Conservation (phyloP, 805 yeast species). For the Myxozyma neotropica region DNA sequence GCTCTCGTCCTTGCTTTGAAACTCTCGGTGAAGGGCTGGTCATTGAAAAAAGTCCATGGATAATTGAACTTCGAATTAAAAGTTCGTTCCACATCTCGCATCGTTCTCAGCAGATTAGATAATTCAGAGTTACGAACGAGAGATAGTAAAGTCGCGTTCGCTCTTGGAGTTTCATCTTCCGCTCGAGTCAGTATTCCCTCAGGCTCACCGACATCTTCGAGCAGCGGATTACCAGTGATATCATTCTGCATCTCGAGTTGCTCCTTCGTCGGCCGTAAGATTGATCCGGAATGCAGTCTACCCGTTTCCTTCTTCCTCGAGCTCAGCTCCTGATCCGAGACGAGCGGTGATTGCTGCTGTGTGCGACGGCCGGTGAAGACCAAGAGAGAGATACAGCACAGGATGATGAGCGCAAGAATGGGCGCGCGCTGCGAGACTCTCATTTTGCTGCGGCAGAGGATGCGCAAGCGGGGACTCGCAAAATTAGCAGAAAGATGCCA, state of each 20-base stretch:
- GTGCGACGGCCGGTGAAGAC: no score
- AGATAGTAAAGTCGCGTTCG: constrained; percentile 74
- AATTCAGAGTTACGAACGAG: constrained; percentile 72
- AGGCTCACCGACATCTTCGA: constrained; percentile 40
- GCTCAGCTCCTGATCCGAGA: not conserved
- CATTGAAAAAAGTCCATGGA: constrained; percentile 81
- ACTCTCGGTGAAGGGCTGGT: constrained; percentile 59
- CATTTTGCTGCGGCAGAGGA: not conserved
- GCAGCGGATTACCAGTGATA: constrained; percentile 19
- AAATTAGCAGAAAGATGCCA: not conserved
- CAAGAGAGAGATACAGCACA: no score
- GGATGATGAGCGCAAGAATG: not conserved
- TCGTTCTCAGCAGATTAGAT: constrained; percentile 52
- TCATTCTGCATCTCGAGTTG: not conserved
- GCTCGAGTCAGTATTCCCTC: constrained; percentile 28
- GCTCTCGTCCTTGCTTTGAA: constrained; percentile 54
- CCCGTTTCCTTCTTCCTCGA: not conserved
- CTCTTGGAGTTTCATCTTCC: constrained; percentile 44
- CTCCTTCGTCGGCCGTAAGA: not conserved
- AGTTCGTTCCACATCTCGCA: constrained; percentile 59
- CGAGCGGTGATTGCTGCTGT: not conserved
- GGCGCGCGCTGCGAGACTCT: constrained; percentile 3
- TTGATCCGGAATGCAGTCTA: not conserved
- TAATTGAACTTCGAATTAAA: constrained; percentile 74
- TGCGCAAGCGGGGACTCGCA: not conserved